Evolutionary conservation across 176 grass and related monocot genomes (phyloP), one percentile per base, ranked within the genome.

Genomic region (Avena sativa): DNA sequence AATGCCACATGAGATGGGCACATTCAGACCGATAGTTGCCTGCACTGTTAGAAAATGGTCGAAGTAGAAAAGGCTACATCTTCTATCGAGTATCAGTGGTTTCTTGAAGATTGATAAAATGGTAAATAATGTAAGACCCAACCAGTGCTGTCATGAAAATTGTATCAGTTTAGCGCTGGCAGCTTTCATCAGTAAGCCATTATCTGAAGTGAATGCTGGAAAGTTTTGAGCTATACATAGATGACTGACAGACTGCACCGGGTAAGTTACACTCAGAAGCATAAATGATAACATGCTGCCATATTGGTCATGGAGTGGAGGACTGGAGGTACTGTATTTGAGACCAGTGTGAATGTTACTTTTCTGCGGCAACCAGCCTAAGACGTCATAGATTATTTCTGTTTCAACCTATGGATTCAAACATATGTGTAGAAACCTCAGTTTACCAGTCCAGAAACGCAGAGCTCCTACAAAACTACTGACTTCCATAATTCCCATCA

Each of bases 1-100:
- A 76, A 53, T 76, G 68, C 59, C 65, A 61, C 20, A 32, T 80
- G 77, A 83, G 81, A 75, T 60, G 62, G 86, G 87, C 83, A 79
- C 77, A 91, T 85, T 71, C 88, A 76, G 91, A 95, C 12, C 80
- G 91, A 57, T 57, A 85, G 85, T 83, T 92, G 77, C 89, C 91
- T 76, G 80, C 81, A 56, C 62, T 90, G 60, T 87, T 90, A 57
- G 93, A 95, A 89, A 90, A 87, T 83, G 84, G 93, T 94, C 82
- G 74, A 69, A 93, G 70, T 92, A 34, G 93, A 97, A 82, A 26
- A 56, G 40, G 57, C 19, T 21, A 5, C 6, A 21, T 59, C 19
- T 59, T 59, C 57, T 59, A 59, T 59, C 19, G 4, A 20, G 19
- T 59, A 59, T 59, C 57, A 59, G 20, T 59, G 57, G 57, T 59